These are phyloP conservation scores for Aulographum hederae DNA, from an alignment of 2,329 filamentous ascomycete species.

Conservation along the genomic window DNA sequence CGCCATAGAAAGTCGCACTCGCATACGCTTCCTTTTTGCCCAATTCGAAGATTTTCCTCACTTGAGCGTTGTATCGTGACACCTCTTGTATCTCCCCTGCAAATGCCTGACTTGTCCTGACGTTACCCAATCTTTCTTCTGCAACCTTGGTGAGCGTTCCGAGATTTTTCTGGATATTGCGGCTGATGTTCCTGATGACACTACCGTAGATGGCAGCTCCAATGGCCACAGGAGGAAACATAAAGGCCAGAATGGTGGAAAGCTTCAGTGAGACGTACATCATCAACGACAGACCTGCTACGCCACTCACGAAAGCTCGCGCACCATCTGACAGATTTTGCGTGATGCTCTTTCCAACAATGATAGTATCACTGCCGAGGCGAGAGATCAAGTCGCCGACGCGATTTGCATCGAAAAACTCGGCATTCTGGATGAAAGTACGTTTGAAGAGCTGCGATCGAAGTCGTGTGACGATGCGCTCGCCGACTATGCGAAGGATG, in stretches of 20 bases:
- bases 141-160: slow-evolving; percentile 92
- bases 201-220: slow-evolving; percentile 86
- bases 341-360: slow-evolving; percentile 96
- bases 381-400: slow-evolving; percentile 93
- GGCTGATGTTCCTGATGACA: slow-evolving; percentile 71
- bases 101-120: slow-evolving; percentile 92
- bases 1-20: slow-evolving; percentile 75
- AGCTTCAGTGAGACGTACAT: slow-evolving; percentile 86
- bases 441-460: slow-evolving; percentile 78
- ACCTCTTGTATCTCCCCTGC: slow-evolving; percentile 86
- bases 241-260: slow-evolving; percentile 66
- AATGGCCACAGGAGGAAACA: slow-evolving; percentile 81
- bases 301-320: slow-evolving; percentile 73
- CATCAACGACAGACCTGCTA: slow-evolving; percentile 83
- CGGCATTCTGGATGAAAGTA: slow-evolving; percentile 92
- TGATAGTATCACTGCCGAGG: slow-evolving; percentile 87
- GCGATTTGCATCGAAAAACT: slow-evolving; percentile 96
- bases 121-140: slow-evolving; percentile 92
- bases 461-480: slow-evolving; percentile 79
- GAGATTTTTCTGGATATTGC: slow-evolving; percentile 84
- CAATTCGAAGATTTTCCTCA: slow-evolving; percentile 78
- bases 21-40: slow-evolving; percentile 76
- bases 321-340: slow-evolving; percentile 96
- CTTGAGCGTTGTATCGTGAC: slow-evolving; percentile 75
- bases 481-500: slow-evolving; percentile 81